phyloP scores from a whole-genome alignment of 2,329 filamentous ascomycete genomes.

The Fusarium veterinarium region DNA sequence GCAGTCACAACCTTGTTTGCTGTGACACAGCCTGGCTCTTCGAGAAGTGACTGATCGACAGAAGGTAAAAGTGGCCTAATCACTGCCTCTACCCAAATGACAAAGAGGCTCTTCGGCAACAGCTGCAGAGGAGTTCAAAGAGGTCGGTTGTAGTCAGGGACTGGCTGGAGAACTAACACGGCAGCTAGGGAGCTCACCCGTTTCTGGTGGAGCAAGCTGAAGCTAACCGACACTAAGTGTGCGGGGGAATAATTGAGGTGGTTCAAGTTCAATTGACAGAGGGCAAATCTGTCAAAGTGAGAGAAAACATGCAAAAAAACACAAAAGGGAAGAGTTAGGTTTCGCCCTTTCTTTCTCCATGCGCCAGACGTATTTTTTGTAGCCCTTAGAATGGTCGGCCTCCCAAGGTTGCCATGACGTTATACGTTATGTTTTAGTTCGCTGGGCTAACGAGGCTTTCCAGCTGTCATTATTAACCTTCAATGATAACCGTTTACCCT shows the following conservation, averaged over 20 bases:
- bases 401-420: constrained; percentile 31
- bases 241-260: background rate
- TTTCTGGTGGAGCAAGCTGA: constrained; percentile 22
- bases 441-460: constrained; percentile 12
- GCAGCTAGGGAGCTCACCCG: constrained; percentile 18
- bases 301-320: background rate
- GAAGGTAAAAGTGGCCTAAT: background rate
- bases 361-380: background rate
- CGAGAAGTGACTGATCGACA: background rate
- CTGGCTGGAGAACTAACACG: constrained; percentile 6
- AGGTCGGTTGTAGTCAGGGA: background rate
- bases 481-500: background rate
- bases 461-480: background rate
- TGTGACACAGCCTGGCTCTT: background rate
- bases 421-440: background rate
- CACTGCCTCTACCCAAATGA: background rate
- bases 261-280: background rate
- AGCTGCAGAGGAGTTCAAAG: background rate
- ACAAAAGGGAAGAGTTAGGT: background rate
- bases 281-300: background rate
- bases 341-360: background rate
- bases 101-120: background rate
- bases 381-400: constrained; percentile 33
- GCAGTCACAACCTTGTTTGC: background rate
- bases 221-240: background rate